These are phyloP conservation scores for Diaporthe capsici DNA, from an alignment of 2,329 filamentous ascomycete genomes.

Conservation along the genomic window DNA sequence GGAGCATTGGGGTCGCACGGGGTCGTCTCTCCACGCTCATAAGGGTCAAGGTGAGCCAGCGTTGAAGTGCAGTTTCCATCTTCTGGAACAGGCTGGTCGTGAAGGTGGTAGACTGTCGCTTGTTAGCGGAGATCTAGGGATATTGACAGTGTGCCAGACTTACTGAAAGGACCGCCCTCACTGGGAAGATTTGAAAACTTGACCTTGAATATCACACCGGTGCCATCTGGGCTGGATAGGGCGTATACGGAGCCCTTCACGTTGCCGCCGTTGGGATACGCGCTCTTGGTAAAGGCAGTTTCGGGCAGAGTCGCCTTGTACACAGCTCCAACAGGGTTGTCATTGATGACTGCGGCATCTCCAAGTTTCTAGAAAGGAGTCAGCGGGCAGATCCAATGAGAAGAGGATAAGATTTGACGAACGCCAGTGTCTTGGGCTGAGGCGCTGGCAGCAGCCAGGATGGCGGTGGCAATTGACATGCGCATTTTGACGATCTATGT, in stretches of 20 bases:
- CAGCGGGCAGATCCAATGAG: neutral
- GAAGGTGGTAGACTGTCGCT: constrained; percentile 77
- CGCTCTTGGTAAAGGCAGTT: constrained; percentile 33
- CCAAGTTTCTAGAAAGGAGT: constrained; percentile 29
- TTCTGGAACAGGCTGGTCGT: constrained; percentile 72
- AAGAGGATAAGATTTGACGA: neutral
- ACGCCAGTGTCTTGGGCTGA: constrained; percentile 33
- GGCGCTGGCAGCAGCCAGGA: constrained; percentile 28
- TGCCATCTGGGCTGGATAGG: constrained; percentile 46
- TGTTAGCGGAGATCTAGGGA: constrained; percentile 42
- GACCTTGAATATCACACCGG: constrained; percentile 51
- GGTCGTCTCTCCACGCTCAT: constrained; percentile 71
- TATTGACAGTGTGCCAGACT: constrained; percentile 44
- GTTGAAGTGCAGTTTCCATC: constrained; percentile 81
- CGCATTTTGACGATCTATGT: constrained; percentile 30
- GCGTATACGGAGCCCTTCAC: constrained; percentile 48
- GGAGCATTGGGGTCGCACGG: constrained; percentile 71
- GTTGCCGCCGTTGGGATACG: constrained; percentile 39
- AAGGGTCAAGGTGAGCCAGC: constrained; percentile 79
- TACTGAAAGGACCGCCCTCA: constrained; percentile 52
- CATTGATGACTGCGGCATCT: constrained; percentile 34
- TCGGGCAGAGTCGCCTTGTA: constrained; percentile 37
- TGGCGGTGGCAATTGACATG: neutral
- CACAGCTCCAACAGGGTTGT: constrained; percentile 36
- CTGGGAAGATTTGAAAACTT: constrained; percentile 51